Base-by-base conservation (phyloP, 2,329 filamentous ascomycete genomes). In the Pseudogymnoascus sp. region DNA sequence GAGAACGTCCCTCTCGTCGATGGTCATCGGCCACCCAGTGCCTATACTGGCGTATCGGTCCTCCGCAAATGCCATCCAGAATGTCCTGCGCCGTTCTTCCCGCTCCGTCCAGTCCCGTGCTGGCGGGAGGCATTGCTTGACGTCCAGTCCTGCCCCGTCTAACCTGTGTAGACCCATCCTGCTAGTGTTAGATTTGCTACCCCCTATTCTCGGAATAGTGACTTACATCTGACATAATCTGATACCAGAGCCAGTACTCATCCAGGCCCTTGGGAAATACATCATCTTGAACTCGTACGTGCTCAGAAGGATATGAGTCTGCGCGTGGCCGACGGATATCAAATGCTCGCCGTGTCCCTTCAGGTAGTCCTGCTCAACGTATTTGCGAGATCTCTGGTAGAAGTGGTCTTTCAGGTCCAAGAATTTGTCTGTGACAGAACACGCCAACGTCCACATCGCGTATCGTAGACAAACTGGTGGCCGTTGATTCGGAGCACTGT, bases 241-340 rank as follows among this genome's bases (percentile, higher is more conserved):
- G n/a, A 88, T 85, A 3, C 89, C 89, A 65, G 90, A 83, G 21
- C 93, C 95, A 2, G 90, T 88, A 68, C 90, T 97, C 78, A 96
- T 86, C 95, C 95, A 97, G 0, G 95, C 95, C 68, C 95, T 82
- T 1, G 95, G 93, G 69, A 97, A 97, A 74, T 92, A 96, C 90
- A 97, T 96, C 83, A 90, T 89, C 77, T 93, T 96, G 80, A 97
- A 97, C 75, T 99, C 95, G 70, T 96, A 97, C 0, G 84, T 86
- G 5, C 87, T 85, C 59, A 96, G 81, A 18, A 97, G 78, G 25
- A 87, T 80, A 82, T 96, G 96, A 1, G 90, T 86, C 74, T 99
- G 95, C 60, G 88, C 90, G 74, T 96, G 91, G 14, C 88, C 88
- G 31, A 97, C 80, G 1, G 89, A 93, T 68, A 97, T 89, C 73